Conservation (phyloP, 2,329 filamentous ascomycete genomes). For the Penicillium sp. region DNA sequence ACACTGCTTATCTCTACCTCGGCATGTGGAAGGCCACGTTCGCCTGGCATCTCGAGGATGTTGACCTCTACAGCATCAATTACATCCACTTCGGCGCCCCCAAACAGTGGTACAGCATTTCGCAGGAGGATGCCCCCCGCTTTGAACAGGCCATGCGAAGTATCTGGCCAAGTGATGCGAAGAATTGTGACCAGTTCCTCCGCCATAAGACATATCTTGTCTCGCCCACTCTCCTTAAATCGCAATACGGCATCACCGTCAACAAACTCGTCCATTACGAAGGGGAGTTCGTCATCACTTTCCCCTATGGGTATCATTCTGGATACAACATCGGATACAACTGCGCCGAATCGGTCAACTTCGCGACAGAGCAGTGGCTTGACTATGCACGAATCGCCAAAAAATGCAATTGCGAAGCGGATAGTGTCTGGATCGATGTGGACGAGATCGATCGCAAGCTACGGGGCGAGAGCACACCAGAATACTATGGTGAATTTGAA, state of each 20-base stretch:
- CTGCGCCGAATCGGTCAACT: constrained; percentile 98
- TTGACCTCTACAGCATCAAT: constrained; percentile 99
- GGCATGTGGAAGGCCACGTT: constrained; percentile 99
- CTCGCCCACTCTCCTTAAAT: constrained; percentile 81
- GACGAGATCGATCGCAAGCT: constrained; percentile 93
- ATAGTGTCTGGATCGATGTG: constrained; percentile 98
- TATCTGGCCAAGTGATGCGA: constrained; percentile 92
- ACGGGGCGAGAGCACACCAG: constrained; percentile 71
- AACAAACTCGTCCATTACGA: constrained; percentile 95
- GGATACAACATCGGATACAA: constrained; percentile 98
- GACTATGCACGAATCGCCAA: constrained; percentile 94
- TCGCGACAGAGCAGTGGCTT: constrained; percentile 92
- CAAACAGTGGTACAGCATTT: constrained; percentile 99
- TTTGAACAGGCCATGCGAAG: constrained; percentile 86
- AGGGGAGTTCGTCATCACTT: constrained; percentile 97
- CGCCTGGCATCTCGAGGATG: constrained; percentile 97
- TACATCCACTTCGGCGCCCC: constrained; percentile 98
- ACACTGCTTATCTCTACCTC: constrained; percentile 95
- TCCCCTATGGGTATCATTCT: constrained; percentile 97
- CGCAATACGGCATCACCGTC: constrained; percentile 91
- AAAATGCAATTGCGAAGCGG: constrained; percentile 93
- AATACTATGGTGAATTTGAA: constrained; percentile 54
- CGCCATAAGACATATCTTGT: constrained; percentile 98
- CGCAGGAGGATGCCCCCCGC: constrained; percentile 85
- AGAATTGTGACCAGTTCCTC: constrained; percentile 93